Percentiles rank a stretch among this genome's conserved stretches.
phyloP scores from a whole-genome alignment of 1,284 basidiomycete species.

The Mixia osmundae region DNA sequence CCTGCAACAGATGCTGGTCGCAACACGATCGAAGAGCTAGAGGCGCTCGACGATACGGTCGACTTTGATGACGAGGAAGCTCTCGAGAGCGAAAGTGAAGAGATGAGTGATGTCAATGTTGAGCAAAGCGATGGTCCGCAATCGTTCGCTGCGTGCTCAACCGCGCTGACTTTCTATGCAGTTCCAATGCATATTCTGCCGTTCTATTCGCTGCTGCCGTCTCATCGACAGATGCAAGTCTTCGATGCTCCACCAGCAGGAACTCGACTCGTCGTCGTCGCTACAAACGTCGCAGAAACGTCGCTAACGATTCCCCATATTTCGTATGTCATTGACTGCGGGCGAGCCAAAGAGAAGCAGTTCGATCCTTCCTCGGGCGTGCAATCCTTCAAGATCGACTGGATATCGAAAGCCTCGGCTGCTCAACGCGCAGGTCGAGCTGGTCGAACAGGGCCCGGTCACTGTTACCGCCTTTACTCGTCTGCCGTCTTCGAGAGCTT shows the following conservation, averaged over 20 bases:
- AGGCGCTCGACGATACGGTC: conserved; percentile 34
- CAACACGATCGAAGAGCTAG: conserved; percentile 24
- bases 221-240: conserved; percentile 48
- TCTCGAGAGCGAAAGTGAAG: conserved; percentile 22
- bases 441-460: conserved; percentile 50
- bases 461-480: conserved; percentile 51
- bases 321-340: conserved; percentile 49
- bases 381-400: conserved; percentile 44
- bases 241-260: conserved; percentile 40
- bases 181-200: conserved; percentile 47
- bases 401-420: conserved; percentile 53
- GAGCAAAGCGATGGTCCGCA: conserved; percentile 36
- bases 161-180: conserved; percentile 14
- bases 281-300: conserved; percentile 57
- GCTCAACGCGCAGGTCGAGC: conserved; percentile 48
- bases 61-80: conserved; percentile 24
- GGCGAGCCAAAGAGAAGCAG: conserved; percentile 53
- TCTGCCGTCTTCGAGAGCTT: conserved; percentile 69
- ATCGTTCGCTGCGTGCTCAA: not conserved
- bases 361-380: conserved; percentile 39
- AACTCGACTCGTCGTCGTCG: conserved; percentile 41
- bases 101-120: conserved; percentile 29
- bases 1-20: conserved; percentile 41
- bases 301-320: conserved; percentile 55
- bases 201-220: conserved; percentile 44